Evolutionary conservation across 2,329 filamentous ascomycete genomes (phyloP).

Genomic region (Thielaviopsis euricoi): DNA sequence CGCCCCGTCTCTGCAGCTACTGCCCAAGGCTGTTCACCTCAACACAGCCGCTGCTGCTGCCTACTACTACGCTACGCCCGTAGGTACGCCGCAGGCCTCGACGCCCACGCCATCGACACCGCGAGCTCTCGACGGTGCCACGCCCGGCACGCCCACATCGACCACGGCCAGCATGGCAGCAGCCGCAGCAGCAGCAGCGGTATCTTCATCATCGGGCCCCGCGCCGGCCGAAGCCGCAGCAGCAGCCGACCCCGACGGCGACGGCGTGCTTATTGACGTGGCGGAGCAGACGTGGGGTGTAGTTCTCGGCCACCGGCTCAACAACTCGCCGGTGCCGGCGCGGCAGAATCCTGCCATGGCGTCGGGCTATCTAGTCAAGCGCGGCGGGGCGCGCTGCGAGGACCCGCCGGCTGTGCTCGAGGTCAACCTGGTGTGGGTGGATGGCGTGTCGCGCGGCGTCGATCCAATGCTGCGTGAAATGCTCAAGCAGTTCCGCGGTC

Average conservation of each 20-base stretch:
- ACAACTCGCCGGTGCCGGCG: conserved; percentile 38
- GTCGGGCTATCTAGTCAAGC: conserved; percentile 51
- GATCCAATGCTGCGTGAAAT: conserved; percentile 56
- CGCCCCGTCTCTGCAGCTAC: conserved; percentile 44
- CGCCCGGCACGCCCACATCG: conserved; percentile 32
- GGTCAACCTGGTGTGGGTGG: conserved; percentile 44
- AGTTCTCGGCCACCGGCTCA: conserved; percentile 49
- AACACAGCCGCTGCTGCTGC: conserved; percentile 19
- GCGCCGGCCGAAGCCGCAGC: conserved; percentile 23
- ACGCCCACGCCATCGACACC: conserved; percentile 33
- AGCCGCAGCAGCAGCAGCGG: conserved; percentile 11
- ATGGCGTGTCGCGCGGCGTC: conserved; percentile 35
- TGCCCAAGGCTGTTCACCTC: conserved; percentile 37
- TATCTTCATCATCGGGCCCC: no score
- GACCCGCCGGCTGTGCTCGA: conserved; percentile 46
- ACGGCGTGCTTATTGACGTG: conserved; percentile 53
- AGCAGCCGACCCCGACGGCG: conserved; percentile 34
- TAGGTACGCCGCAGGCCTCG: conserved; percentile 46
- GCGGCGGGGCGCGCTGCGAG: conserved; percentile 36
- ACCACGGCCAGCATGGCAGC: conserved; percentile 17
- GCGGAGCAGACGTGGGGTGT: conserved; percentile 65
- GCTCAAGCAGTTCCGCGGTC: conserved; percentile 47
- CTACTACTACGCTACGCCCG: conserved; percentile 40
- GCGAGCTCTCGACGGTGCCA: conserved; percentile 44
- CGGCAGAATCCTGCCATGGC: conserved; percentile 41